phyloP scores from a whole-genome alignment of 2,329 filamentous ascomycete species.

The Dothideomycetes sp. region DNA sequence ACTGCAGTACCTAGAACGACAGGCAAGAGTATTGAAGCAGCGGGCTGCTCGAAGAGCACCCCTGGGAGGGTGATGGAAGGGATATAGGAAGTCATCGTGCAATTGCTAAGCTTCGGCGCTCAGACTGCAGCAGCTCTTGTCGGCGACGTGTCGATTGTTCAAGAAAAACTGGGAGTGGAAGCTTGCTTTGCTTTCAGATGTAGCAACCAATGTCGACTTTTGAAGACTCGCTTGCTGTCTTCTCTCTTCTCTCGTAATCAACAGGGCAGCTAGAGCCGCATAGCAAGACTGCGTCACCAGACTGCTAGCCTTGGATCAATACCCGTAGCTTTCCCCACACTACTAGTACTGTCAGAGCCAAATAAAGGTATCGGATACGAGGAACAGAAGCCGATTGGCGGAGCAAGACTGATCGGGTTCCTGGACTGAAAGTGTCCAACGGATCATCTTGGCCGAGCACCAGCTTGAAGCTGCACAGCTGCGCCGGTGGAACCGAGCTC shows the following conservation, averaged over 20 bases:
- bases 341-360: background rate
- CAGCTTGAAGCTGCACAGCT: background rate
- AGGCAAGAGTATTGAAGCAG: constrained; percentile 65
- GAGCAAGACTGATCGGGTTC: background rate
- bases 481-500: background rate
- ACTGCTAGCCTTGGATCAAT: too few relatives aligned
- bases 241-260: too few relatives aligned
- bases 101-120: background rate
- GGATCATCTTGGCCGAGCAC: too few relatives aligned
- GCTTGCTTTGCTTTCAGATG: background rate
- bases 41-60: constrained; percentile 59
- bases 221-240: background rate
- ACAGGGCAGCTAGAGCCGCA: too few relatives aligned
- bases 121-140: too few relatives aligned
- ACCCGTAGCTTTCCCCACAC: background rate
- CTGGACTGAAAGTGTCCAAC: background rate
- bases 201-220: background rate
- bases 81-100: constrained; percentile 66
- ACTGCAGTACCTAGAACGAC: constrained; percentile 62
- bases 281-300: background rate
- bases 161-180: background rate
- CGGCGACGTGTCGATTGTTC: too few relatives aligned
- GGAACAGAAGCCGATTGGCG: background rate
- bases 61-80: constrained; percentile 66
- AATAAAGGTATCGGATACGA: background rate